These are phyloP conservation scores for Venturia aucupariae DNA, from an alignment of 2,329 filamentous ascomycete species.

Conservation along the genomic window DNA sequence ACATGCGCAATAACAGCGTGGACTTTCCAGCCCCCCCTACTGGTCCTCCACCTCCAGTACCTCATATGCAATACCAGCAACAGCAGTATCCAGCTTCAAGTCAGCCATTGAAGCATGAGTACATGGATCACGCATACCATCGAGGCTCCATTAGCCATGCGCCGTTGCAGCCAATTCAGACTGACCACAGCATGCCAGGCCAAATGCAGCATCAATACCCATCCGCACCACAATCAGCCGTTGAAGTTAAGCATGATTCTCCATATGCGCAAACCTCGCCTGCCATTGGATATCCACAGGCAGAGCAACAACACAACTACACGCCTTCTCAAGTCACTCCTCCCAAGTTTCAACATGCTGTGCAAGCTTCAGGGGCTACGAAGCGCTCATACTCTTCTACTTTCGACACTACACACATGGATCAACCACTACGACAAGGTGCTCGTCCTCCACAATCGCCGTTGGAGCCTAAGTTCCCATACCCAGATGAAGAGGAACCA, in stretches of 20 bases:
- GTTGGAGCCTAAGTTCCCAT: constrained; percentile 17
- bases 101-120: constrained; percentile 1
- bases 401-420: constrained; percentile 35
- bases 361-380: constrained; percentile 24
- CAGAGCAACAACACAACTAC: not conserved
- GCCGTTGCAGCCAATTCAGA: not conserved
- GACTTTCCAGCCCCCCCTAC: constrained; percentile 3
- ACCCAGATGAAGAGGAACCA: constrained; percentile 23
- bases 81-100: constrained; percentile 1
- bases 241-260: constrained; percentile 6
- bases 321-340: not conserved
- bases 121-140: constrained; percentile 2
- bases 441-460: constrained; percentile 31
- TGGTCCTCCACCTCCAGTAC: constrained; percentile 6
- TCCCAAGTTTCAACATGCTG: constrained; percentile 8
- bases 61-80: not conserved
- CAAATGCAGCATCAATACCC: constrained; percentile 10
- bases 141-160: not conserved
- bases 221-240: not conserved
- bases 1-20: constrained; percentile 14
- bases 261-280: not conserved
- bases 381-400: constrained; percentile 39
- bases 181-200: constrained; percentile 1
- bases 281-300: not conserved
- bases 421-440: constrained; percentile 35